Evolutionary conservation across 176 grass and related monocot species (phyloP).

Genomic region (Juncus inflexus): DNA sequence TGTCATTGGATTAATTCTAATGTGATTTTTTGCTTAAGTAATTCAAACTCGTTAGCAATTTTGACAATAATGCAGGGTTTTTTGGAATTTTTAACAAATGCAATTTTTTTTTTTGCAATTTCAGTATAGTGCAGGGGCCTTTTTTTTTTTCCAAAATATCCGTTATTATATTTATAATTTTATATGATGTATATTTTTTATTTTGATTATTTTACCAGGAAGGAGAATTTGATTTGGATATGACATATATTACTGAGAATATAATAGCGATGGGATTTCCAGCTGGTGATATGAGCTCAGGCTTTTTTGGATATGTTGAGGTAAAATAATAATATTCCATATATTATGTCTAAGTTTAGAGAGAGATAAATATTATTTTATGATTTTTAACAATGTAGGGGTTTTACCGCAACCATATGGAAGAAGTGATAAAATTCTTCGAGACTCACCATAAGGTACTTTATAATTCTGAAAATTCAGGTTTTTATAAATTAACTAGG

Average conservation of each 20-base stretch:
- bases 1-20: too few relatives aligned
- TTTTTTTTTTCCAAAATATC: too few relatives aligned
- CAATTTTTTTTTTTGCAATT: too few relatives aligned
- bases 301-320: constrained; percentile 99
- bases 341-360: constrained; percentile 1
- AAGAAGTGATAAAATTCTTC: constrained; percentile 99
- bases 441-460: constrained; percentile 96
- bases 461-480: not conserved
- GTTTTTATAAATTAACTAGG: constrained; percentile 5
- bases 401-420: constrained; percentile 99
- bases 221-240: constrained; percentile 99
- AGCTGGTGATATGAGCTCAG: constrained; percentile 96
- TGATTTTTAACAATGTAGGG: constrained; percentile 48
- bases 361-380: too few relatives aligned
- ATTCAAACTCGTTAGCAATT: too few relatives aligned
- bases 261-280: constrained; percentile 99
- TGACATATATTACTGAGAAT: constrained; percentile 99
- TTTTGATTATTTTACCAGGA: constrained; percentile 47
- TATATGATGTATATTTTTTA: too few relatives aligned
- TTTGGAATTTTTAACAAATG: too few relatives aligned
- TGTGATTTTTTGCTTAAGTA: too few relatives aligned
- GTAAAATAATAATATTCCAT: constrained; percentile 28
- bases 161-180: too few relatives aligned
- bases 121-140: too few relatives aligned
- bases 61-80: too few relatives aligned